Conservation (phyloP, 805 yeast genomes). For the Spencermartinsiella europaea region DNA sequence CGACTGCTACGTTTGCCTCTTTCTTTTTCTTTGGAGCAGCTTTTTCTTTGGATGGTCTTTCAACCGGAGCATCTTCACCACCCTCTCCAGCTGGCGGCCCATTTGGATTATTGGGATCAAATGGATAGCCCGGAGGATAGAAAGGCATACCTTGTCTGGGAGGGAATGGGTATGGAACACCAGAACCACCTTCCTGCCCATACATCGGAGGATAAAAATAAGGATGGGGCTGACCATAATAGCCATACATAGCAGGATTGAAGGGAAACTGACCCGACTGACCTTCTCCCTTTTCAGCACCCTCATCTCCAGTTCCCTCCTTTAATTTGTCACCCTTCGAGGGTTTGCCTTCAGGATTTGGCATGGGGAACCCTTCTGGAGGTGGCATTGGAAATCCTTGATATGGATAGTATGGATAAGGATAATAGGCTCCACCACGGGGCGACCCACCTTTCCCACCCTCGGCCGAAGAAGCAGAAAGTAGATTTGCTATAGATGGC, state of each 20-base stretch:
- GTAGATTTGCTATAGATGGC: slow-evolving; percentile 17
- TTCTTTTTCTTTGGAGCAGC: slow-evolving; percentile 7
- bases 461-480: slow-evolving; percentile 10
- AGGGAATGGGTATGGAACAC: background rate
- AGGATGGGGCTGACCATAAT: slow-evolving; percentile 4
- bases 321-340: slow-evolving; percentile 2
- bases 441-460: background rate
- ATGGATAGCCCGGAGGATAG: background rate
- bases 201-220: slow-evolving; percentile 1
- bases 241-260: background rate
- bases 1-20: slow-evolving; percentile 7
- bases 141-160: slow-evolving; percentile 1
- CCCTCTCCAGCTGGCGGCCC: slow-evolving; percentile 3
- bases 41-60: slow-evolving; percentile 3
- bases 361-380: slow-evolving; percentile 4
- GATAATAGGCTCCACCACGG: background rate
- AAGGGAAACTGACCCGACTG: background rate
- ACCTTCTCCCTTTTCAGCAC: slow-evolving; percentile 2
- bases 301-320: background rate
- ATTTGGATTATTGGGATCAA: background rate
- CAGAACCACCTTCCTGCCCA: slow-evolving; percentile 2
- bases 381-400: slow-evolving; percentile 9
- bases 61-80: slow-evolving; percentile 5
- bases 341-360: background rate
- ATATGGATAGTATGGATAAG: background rate